phyloP scores from a whole-genome alignment of 2,329 filamentous ascomycete species.

The Zymoseptoria brevis region DNA sequence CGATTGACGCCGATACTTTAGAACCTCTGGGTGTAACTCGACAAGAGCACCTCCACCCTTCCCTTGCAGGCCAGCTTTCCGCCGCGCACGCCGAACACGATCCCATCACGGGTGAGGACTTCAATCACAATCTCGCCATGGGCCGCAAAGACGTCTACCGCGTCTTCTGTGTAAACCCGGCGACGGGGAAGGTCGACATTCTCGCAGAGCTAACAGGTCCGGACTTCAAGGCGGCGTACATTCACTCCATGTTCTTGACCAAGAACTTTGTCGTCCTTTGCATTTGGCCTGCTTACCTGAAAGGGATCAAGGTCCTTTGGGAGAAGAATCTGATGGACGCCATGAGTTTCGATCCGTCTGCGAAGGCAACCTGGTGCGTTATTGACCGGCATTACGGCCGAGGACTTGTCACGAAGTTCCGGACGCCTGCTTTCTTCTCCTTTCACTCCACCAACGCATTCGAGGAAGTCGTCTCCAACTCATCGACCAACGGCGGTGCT shows the following conservation, averaged over 20 bases:
- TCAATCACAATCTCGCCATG: slow-evolving; percentile 72
- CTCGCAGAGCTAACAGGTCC: slow-evolving; percentile 55
- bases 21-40: slow-evolving; percentile 59
- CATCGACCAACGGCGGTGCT: background rate
- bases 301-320: slow-evolving; percentile 55
- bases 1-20: slow-evolving; percentile 61
- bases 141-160: slow-evolving; percentile 54
- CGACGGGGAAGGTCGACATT: slow-evolving; percentile 59
- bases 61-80: slow-evolving; percentile 58
- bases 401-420: slow-evolving; percentile 62
- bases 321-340: slow-evolving; percentile 60
- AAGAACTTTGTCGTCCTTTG: slow-evolving; percentile 63
- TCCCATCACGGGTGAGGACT: slow-evolving; percentile 64
- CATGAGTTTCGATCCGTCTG: slow-evolving; percentile 47
- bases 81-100: slow-evolving; percentile 67
- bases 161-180: slow-evolving; percentile 57
- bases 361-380: slow-evolving; percentile 62
- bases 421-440: slow-evolving; percentile 62
- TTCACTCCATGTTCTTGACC: slow-evolving; percentile 72
- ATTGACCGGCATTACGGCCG: slow-evolving; percentile 56
- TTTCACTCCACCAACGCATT: slow-evolving; percentile 77
- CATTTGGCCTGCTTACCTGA: slow-evolving; percentile 58
- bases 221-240: slow-evolving; percentile 54
- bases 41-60: slow-evolving; percentile 58
- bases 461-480: slow-evolving; percentile 46